Evolutionary conservation across 169 alveolate species (phyloP), one percentile per base, ranked within the genome.

Genomic region (Eimeria tenella): DNA sequence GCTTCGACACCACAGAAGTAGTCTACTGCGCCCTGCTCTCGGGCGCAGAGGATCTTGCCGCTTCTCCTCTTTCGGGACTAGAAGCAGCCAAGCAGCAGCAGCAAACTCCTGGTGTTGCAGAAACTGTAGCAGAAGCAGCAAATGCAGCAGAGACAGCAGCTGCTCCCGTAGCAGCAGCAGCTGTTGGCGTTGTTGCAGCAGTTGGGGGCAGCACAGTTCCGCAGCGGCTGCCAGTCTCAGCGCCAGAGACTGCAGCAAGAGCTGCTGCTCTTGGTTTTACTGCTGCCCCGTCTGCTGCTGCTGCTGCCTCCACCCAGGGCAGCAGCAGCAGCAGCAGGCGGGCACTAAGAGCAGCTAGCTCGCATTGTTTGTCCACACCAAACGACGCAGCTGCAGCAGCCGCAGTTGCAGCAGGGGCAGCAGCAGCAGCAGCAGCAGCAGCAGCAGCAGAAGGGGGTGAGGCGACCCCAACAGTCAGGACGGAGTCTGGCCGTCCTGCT

Each of bases 281-380:
- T 52, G 86, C 55, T 81, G 90, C 74, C 56, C 1, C 62, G 19
- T 21, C 71, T 23, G 71, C 55, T 58, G 90, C 70, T 58, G 83
- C 83, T 11, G 53, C 23, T 23, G 83, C 83, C 5, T 52, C 58
- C 58, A 11, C 52, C 17, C 58, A 6, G 21, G 25, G 25, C 52
- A 63, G 90, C 74, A 56, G 90, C 89, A 81, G 74, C 89, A 81
- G 89, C 90, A 81, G 90, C 71, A 58, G 74, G 23, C 50, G 90
- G 55, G 74, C 63, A 23, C n/a, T 53, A 15, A 53, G 90, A 23
- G 90, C 90, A 31, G 70, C 52, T 31, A 31, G 2, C 42, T 31
- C 42, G 42, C 42, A 31, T 31, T 31, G 42, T 31, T 31, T 31
- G 42, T 31, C 42, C 42, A 31, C 17, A 7, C 81, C 17, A 31